Evolutionary conservation across 2,329 filamentous ascomycete genomes (phyloP).

Genomic region (Arachnopeziza araneosa): DNA sequence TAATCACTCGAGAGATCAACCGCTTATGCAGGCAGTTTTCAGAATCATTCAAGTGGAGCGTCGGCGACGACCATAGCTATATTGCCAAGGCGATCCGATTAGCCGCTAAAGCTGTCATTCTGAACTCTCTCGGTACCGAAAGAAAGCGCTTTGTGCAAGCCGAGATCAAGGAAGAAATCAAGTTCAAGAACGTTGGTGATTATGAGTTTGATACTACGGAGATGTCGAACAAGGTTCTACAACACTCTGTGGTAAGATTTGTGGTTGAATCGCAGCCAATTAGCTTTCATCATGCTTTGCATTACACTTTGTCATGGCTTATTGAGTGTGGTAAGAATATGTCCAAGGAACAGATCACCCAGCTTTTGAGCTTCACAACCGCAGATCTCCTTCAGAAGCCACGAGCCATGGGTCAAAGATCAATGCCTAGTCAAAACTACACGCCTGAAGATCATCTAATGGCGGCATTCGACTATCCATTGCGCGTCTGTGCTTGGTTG

Average conservation of each 20-base stretch:
- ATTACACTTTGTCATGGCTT: conserved; percentile 95
- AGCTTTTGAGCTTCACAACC: conserved; percentile 65
- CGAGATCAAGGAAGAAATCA: conserved; percentile 81
- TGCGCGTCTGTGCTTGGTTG: conserved; percentile 92
- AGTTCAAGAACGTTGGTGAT: conserved; percentile 70
- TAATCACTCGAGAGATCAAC: conserved; percentile 94
- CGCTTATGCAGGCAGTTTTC: conserved; percentile 83
- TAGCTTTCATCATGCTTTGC: conserved; percentile 94
- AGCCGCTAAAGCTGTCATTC: conserved; percentile 75
- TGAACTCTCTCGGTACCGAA: conserved; percentile 87
- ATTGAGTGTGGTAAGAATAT: conserved; percentile 82
- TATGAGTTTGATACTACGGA: conserved; percentile 68
- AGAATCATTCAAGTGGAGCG: conserved; percentile 71
- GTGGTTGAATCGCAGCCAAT: conserved; percentile 84
- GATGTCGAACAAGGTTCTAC: conserved; percentile 20
- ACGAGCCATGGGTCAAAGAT: conserved; percentile 51
- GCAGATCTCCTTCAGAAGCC: conserved; percentile 63
- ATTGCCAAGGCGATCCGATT: conserved; percentile 68
- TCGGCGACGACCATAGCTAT: conserved; percentile 57
- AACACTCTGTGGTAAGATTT: conserved; percentile 73
- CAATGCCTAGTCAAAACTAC: conserved; percentile 51
- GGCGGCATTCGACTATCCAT: conserved; percentile 84
- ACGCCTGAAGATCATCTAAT: conserved; percentile 74
- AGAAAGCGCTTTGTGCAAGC: conserved; percentile 76
- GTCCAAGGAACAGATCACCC: conserved; percentile 58